phyloP scores from a whole-genome alignment of 805 yeast species.

The Priceomyces castillae region DNA sequence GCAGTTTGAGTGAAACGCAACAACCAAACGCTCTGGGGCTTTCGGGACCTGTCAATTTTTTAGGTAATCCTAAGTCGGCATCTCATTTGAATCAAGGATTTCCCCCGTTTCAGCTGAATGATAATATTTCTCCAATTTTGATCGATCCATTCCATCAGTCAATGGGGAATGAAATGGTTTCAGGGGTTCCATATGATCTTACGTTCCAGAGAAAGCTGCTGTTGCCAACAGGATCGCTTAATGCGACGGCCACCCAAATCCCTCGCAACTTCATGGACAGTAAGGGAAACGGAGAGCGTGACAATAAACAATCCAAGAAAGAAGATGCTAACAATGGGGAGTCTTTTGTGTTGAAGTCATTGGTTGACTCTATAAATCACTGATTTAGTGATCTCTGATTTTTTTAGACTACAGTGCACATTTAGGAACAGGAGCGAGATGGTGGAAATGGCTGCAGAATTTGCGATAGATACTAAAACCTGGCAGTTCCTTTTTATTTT shows the following conservation, averaged over 20 bases:
- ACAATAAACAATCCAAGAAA: background rate
- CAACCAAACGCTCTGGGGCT: background rate
- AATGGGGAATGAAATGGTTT: background rate
- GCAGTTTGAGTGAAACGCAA: constrained; percentile 2
- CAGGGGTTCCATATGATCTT: constrained; percentile 5
- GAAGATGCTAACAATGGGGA: constrained; percentile 8
- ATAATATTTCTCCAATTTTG: constrained; percentile 2
- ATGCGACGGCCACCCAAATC: constrained; percentile 4
- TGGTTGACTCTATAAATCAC: constrained; percentile 42
- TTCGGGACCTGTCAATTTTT: background rate
- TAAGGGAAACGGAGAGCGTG: constrained; percentile 4
- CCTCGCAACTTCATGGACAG: constrained; percentile 10
- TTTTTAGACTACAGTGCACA: background rate
- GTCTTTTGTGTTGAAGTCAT: constrained; percentile 36
- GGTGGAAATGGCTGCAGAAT: background rate
- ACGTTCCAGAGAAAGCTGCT: constrained; percentile 6
- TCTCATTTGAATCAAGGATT: constrained; percentile 3
- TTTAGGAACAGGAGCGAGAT: no score
- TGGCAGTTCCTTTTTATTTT: background rate
- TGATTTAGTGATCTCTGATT: no score
- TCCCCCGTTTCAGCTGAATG: constrained; percentile 3
- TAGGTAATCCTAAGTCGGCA: background rate
- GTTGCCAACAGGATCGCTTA: background rate
- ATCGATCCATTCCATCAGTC: constrained; percentile 5
- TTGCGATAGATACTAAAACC: background rate